Base-by-base conservation (phyloP, 257 asterid genomes). In the Linderniella brevidens region DNA sequence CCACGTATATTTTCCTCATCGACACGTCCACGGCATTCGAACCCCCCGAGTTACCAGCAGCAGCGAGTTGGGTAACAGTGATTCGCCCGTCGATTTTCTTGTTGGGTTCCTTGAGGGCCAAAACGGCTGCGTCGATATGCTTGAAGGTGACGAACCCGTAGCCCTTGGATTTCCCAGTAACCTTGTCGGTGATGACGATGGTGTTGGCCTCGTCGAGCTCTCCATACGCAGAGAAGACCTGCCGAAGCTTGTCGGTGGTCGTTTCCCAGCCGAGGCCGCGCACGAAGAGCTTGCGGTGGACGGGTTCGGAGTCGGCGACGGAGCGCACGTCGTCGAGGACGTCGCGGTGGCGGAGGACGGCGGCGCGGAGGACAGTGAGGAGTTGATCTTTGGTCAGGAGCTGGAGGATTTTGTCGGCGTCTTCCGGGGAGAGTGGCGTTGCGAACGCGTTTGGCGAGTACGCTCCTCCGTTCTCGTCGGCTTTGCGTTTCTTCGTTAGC, bases 241-340 rank as follows among this genome's bases (percentile, higher is more conserved):
- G 65, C 13, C 83, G 79, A 48, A 83, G 82, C 55, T 78, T 83
- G 14, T 87, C 97, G 4, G 97, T 87, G 16, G 81, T 73, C 50
- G 95, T 87, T 54, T 83, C 95, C 97, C 97, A 87, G 1, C 97
- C 97, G 7, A 87, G 92, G 19, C 95, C 97, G n/a, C 97, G 97
- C 16, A 83, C 74, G 46, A 87, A 87, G 45, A 82, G 88, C 53
- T 87, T 87, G 9, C 97, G 77, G 61, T 78, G 88, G 12, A 72
- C 57, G 13, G 92, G 72, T 41, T 87, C 93, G 8, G 93, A 71
- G 52, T 87, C 97, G 8, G 97, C 95, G 13, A 87, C 78, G 35
- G 81, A 10, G 19, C 95, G 93, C 8, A 87, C 72, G 17, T 80
- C 69, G 50, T 75, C 80, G 20, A 87, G 67, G 10, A 87, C 78